Evolutionary conservation across 306 rosid genomes (phyloP), one percentile per base, ranked within the genome.

Genomic region (Crataegus laevigata): DNA sequence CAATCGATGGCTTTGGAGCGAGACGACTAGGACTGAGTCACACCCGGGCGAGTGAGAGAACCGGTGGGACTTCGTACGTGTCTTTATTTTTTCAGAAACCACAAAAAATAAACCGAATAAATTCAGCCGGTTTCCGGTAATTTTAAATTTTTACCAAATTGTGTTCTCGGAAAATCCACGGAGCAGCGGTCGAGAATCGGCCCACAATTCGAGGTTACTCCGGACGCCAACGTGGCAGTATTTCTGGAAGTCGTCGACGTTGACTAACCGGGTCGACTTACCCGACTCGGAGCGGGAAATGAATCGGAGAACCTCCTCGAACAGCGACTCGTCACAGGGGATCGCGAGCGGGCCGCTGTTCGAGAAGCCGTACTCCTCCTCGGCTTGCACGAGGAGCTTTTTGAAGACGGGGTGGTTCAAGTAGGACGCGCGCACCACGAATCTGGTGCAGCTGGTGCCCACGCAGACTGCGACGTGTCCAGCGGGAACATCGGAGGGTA

Each of bases 381-480:
- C 96, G 0, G 96, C 99, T 59, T 87, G 79, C 0, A 82, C 82
- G 0, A 94, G 84, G 1, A 94, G 96, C 76, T 89, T 94, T 89
- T 87, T 82, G 89, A 94, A 89, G 52, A 92, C 68, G 1, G 99
- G 97, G 59, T 94, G 99, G 91, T 94, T 94, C 65, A 94, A 90
- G 85, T 92, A 77, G 34, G 96, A 75, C 3, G 97, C 88, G 15
- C 87, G 91, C 75, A 94, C 91, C 19, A 94, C 85, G 19, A 84
- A 89, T 62, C 99, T 80, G 64, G 85, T 87, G 76, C 66, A 76
- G 65, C 79, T 82, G 29, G 66, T 61, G 8, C 99, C 99, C 24
- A 92, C 98, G 63, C 96, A 79, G 7, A 94, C 91, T 1, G 99
- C 99, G 72, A 94, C 89, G 91, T 92, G 93, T 70, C 99, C 99